Evolutionary conservation across 192 early-diverging fungal genomes (phyloP).

Genomic region (Backusella circina): DNA sequence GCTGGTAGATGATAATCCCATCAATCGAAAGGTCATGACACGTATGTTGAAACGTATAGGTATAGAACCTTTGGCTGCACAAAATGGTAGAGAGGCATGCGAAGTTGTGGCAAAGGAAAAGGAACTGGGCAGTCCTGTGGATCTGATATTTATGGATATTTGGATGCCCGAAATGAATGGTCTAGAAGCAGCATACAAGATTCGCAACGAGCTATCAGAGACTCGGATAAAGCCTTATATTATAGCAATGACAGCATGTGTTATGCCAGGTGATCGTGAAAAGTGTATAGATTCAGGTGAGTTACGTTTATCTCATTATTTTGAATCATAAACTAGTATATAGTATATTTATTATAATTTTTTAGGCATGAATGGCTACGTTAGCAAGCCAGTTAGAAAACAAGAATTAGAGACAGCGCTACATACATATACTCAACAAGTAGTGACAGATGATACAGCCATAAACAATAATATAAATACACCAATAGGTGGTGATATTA

Average conservation of each 20-base stretch:
- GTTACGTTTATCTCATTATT: neutral
- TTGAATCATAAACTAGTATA: too few relatives aligned
- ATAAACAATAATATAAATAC: neutral
- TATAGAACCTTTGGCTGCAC: constrained; percentile 8
- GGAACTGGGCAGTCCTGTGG: neutral
- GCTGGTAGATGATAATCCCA: constrained; percentile 68
- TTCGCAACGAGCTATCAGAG: constrained; percentile 11
- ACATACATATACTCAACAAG: neutral
- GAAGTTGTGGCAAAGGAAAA: constrained; percentile 14
- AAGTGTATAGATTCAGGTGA: constrained; percentile 26
- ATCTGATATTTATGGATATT: constrained; percentile 46
- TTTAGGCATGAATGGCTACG: constrained; percentile 45
- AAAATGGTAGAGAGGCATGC: constrained; percentile 28
- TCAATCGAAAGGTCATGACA: constrained; percentile 66
- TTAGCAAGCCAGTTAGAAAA: constrained; percentile 49
- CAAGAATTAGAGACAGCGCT: constrained; percentile 34
- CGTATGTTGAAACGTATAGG: constrained; percentile 44
- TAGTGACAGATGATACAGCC: neutral
- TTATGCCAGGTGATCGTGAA: constrained; percentile 24
- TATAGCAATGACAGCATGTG: constrained; percentile 35
- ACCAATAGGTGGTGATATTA: neutral
- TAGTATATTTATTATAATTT: neutral
- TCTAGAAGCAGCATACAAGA: constrained; percentile 36
- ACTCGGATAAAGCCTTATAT: constrained; percentile 14
- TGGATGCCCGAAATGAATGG: constrained; percentile 51